Evolutionary conservation across 2,329 filamentous ascomycete genomes (phyloP).

Genomic region (Albifimbria verrucaria): DNA sequence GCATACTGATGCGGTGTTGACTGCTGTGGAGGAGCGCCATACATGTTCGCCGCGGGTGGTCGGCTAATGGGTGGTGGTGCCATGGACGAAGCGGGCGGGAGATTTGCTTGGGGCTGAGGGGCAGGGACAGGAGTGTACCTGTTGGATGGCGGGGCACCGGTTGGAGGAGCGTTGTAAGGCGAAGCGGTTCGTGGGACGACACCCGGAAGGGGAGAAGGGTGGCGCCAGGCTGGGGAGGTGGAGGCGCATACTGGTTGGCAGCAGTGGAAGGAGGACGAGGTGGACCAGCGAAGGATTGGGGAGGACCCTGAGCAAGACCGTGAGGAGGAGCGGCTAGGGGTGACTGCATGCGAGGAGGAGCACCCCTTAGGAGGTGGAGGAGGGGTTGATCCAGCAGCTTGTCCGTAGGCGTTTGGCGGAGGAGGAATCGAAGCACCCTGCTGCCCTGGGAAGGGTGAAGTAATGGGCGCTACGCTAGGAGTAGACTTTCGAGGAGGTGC

Average conservation of each 20-base stretch:
- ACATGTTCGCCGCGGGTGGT: constrained; percentile 43
- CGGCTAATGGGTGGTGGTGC: constrained; percentile 42
- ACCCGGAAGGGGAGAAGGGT: constrained; percentile 55
- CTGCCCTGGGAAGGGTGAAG: constrained; percentile 73
- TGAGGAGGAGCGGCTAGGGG: constrained; percentile 60
- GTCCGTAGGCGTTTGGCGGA: constrained; percentile 56
- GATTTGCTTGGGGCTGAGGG: constrained; percentile 47
- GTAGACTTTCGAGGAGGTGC: constrained; percentile 70
- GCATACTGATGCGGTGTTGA: constrained; percentile 55
- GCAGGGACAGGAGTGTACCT: constrained; percentile 71
- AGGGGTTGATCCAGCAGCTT: constrained; percentile 64
- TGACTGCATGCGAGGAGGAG: constrained; percentile 68
- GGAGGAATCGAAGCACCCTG: constrained; percentile 54
- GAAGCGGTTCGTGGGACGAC: constrained; percentile 72
- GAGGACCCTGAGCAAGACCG: constrained; percentile 34
- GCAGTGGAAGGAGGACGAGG: constrained; percentile 63
- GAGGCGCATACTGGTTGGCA: constrained; percentile 49
- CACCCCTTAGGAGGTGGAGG: constrained; percentile 80
- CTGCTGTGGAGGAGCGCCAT: constrained; percentile 45
- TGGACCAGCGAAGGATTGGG: constrained; percentile 47
- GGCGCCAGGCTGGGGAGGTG: constrained; percentile 61
- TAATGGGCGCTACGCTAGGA: constrained; percentile 65
- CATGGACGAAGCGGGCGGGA: constrained; percentile 33
- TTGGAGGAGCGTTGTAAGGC: constrained; percentile 80
- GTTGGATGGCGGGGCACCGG: constrained; percentile 65